Evolutionary conservation across 2,329 filamentous ascomycete species (phyloP).

Genomic region (Aspergillus intermedius): DNA sequence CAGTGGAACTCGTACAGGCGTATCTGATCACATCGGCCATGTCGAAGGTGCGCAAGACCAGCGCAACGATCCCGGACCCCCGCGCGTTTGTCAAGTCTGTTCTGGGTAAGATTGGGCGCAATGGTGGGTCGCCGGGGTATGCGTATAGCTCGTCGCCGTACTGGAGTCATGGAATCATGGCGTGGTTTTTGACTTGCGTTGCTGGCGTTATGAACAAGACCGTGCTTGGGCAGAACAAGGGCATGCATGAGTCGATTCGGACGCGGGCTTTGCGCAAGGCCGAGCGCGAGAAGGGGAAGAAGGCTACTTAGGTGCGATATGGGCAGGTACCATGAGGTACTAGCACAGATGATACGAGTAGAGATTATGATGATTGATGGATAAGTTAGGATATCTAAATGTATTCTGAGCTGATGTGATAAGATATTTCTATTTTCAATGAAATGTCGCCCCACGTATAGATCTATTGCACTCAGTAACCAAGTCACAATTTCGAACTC

Average conservation of each 20-base stretch:
- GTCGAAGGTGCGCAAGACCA: constrained; percentile 85
- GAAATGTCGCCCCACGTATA: no score
- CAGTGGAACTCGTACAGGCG: constrained; percentile 84
- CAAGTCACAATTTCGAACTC: no score
- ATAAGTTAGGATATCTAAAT: not conserved
- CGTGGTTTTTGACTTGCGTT: constrained; percentile 65
- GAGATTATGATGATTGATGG: not conserved
- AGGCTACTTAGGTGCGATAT: constrained; percentile 25
- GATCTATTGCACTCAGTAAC: no score
- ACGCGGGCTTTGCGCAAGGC: constrained; percentile 76
- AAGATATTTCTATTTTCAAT: no score
- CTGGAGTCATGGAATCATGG: constrained; percentile 86
- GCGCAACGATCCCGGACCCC: constrained; percentile 70
- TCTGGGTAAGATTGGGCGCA: constrained; percentile 71
- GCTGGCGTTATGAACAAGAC: constrained; percentile 52
- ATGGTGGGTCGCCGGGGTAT: constrained; percentile 69
- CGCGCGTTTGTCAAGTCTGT: constrained; percentile 73
- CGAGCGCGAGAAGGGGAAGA: constrained; percentile 64
- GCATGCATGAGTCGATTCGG: constrained; percentile 77
- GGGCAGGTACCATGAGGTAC: not conserved
- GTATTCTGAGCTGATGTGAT: no score
- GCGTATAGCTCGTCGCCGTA: constrained; percentile 84
- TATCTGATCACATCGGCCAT: constrained; percentile 94
- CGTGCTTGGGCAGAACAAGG: constrained; percentile 56
- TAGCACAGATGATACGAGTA: not conserved